Conservation (phyloP, 345 rosid species). For the Populus pruinosa region DNA sequence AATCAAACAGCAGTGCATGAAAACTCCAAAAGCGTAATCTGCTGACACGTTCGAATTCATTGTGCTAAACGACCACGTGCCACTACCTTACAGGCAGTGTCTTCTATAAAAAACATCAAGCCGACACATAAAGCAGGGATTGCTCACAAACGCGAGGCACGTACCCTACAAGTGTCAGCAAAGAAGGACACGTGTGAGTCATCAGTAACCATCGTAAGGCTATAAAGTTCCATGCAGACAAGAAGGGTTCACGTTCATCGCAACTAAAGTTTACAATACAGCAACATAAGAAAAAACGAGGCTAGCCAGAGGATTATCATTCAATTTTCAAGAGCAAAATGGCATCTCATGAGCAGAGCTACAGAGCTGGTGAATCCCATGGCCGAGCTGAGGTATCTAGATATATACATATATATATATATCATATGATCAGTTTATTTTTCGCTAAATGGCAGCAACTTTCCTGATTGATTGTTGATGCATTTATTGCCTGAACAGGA, state of each 20-base stretch:
- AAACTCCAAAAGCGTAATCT: neutral
- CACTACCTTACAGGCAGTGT: neutral
- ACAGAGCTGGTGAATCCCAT: constrained; percentile 52
- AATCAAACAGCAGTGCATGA: too few relatives aligned
- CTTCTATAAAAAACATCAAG: neutral
- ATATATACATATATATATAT: neutral
- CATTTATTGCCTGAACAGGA: neutral
- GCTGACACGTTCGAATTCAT: neutral
- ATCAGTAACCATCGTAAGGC: neutral
- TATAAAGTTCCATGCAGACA: neutral
- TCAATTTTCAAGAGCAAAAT: constrained; percentile 14
- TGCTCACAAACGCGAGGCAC: constrained; percentile 7
- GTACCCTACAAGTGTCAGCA: constrained; percentile 27
- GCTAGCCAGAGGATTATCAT: too few relatives aligned
- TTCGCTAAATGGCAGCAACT: too few relatives aligned
- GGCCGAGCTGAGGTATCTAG: constrained; percentile 65
- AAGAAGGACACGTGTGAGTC: constrained; percentile 13
- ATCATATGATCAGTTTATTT: too few relatives aligned
- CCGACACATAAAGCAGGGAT: neutral
- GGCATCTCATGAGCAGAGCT: constrained; percentile 55
- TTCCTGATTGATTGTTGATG: neutral
- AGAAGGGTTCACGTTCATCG: too few relatives aligned
- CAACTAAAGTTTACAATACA: neutral
- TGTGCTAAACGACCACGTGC: neutral
- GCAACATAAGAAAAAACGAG: too few relatives aligned